Evolutionary conservation across 169 alveolate species (phyloP), one percentile per base, ranked within the genome.

Genomic region (Eimeria sp.): DNA sequence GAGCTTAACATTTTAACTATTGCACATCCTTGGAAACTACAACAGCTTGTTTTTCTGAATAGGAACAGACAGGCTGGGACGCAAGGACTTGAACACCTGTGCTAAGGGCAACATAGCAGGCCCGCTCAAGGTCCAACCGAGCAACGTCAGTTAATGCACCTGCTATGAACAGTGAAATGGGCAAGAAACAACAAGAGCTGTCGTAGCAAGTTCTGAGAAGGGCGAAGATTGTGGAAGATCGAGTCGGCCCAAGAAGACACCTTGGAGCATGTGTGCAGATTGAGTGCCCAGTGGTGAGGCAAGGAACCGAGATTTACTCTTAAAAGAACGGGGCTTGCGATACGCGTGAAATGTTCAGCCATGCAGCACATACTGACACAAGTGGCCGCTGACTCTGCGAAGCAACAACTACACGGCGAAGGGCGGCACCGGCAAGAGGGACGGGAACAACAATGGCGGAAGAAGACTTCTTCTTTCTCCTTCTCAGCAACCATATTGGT

Each of bases 401-500:
- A 30, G 61, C 92, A 84, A 30, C 78, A 58, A 34, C 43, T 13
- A 16, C 51, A 75, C 34, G 7, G 34, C 16, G 54, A 10, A 25
- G n/a, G 49, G n/a, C 61, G 40, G 92, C 76, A 51, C 49, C 45
- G 6, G 75, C 57, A 18, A 47, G 20, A 58, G 45, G 54, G 6
- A 20, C 61, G 40, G 51, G 65, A 40, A 7, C 82, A 22, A 27
- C 92, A 34, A 86, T 86, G 92, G 92, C 78, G 61, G 92, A 86
- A 25, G 75, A 86, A 16, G 92, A 86, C 61, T 86, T 86, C 43
- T 86, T 86, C 67, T 47, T 80, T n/a, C 63, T 86, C 27, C 92
- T 86, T 27, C 92, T 86, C 92, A 86, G 80, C 92, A 86, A 86
- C 92, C 92, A 86, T 6, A 86, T 86, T 58, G 92, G 92, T 18